Conservation (phyloP, 768 basidiomycete genomes). For the Lactarius pseudohatsudake region DNA sequence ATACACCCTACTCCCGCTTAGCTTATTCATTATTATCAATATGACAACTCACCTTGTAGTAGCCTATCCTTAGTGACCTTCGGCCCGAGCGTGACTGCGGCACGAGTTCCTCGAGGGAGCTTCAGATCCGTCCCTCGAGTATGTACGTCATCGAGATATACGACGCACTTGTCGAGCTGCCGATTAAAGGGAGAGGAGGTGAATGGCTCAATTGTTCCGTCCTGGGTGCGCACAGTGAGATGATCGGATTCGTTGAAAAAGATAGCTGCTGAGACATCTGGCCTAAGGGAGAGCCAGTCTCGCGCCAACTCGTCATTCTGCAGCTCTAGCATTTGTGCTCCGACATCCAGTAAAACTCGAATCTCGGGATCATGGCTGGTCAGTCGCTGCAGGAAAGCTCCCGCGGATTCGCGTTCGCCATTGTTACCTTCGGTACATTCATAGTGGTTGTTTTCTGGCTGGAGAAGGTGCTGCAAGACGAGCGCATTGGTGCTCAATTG, state of each 20-base stretch:
- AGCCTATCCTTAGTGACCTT: slow-evolving; percentile 27
- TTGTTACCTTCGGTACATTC: slow-evolving; percentile 12
- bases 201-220: slow-evolving; percentile 39
- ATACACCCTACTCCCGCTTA: slow-evolving; percentile 9
- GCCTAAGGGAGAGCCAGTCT: slow-evolving; percentile 40
- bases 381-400: slow-evolving; percentile 37
- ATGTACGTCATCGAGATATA: slow-evolving; percentile 56
- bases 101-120: slow-evolving; percentile 42
- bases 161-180: slow-evolving; percentile 40
- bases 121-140: slow-evolving; percentile 54
- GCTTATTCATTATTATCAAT: too few species aligned
- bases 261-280: slow-evolving; percentile 41
- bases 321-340: slow-evolving; percentile 55
- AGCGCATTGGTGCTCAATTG: slow-evolving; percentile 50
- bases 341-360: slow-evolving; percentile 54
- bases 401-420: slow-evolving; percentile 4
- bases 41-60: too few species aligned
- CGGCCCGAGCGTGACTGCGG: slow-evolving; percentile 50
- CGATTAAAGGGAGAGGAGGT: slow-evolving; percentile 39
- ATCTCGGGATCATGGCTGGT: slow-evolving; percentile 39
- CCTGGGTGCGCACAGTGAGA: slow-evolving; percentile 38
- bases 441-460: slow-evolving; percentile 42
- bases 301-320: slow-evolving; percentile 42
- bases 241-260: slow-evolving; percentile 40
- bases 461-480: slow-evolving; percentile 41